Evolutionary conservation across 208 protist genomes (phyloP), one percentile per base, ranked within the genome.

Genomic region (Acanthamoeba sp.): DNA sequence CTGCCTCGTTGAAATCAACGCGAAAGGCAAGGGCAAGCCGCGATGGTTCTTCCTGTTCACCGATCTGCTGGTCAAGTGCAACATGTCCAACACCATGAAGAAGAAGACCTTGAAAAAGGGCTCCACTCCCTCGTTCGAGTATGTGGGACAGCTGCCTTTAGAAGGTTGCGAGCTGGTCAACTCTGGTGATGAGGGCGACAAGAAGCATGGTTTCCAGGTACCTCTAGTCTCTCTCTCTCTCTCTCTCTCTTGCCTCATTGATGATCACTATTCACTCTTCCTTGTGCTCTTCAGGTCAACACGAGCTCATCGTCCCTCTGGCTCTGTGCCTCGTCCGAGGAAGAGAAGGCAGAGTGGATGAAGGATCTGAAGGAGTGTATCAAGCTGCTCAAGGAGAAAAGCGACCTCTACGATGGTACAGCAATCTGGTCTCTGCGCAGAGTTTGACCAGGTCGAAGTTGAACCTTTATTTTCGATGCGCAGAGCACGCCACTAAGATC

Each of bases 21-120:
- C n/a, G 32, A 88, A 88, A 20, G 45, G 80, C 80, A 88, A 88
- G 50, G 80, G 80, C 50, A 88, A 88, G 45, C 48, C n/a, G 50
- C 80, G 80, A 27, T 88, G 80, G 80, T 88, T 88, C 80, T 64
- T 88, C 80, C 80, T 88, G 27, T 88, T 88, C 80, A 88, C 24
- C 27, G 80, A 88, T 27, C 42, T 88, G 5, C 42, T 88, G 48
- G 80, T 88, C 32, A 52, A 62, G 80, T 88, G 80, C 80, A 88
- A 59, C 42, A 88, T 88, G 80, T 88, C 80, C 50, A 62, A 52
- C 80, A 64, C 80, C 50, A 88, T 88, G 80, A 64, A 64, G 80
- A 52, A 62, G 50, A 88, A 88, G 80, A 64, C 80, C 27, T 64
- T 88, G 14, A 88, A 88, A 45, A 88, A 88, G 50, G 80, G 80